These are phyloP conservation scores for Solanum chiquidenum DNA, from an alignment of 257 asterid species.

Conservation along the genomic window DNA sequence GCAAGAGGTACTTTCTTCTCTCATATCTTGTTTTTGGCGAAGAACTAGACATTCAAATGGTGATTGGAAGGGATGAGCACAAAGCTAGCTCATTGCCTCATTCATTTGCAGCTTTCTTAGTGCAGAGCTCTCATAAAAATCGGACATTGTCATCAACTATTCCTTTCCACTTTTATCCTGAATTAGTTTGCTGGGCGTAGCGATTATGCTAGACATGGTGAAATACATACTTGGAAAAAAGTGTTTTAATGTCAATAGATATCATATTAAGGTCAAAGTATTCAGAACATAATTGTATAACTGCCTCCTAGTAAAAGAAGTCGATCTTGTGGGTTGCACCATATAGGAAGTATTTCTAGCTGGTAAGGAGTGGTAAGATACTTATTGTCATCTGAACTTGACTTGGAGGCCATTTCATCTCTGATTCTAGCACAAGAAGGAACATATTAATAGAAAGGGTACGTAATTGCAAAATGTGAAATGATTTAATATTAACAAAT, in stretches of 20 bases:
- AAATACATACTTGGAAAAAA: neutral
- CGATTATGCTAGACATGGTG: neutral
- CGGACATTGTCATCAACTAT: neutral
- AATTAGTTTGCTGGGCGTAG: neutral
- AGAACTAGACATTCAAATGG: neutral
- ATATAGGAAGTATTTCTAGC: neutral
- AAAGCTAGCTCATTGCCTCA: neutral
- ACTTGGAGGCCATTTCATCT: neutral
- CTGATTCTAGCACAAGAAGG: neutral
- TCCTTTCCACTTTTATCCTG: neutral
- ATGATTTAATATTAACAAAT: neutral
- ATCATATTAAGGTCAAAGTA: neutral
- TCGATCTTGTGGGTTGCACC: neutral
- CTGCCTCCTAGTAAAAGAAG: neutral
- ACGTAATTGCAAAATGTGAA: neutral
- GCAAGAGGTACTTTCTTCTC: constrained; percentile 65
- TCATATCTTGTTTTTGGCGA: neutral
- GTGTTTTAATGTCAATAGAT: neutral
- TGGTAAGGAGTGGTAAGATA: neutral
- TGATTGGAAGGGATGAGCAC: neutral
- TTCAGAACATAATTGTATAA: neutral
- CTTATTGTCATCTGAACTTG: neutral
- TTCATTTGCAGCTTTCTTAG: neutral
- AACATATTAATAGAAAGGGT: neutral
- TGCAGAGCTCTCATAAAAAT: neutral